These are phyloP conservation scores for Lagenidium giganteum DNA, from an alignment of 352 stramenopile genomes.

Conservation along the genomic window DNA sequence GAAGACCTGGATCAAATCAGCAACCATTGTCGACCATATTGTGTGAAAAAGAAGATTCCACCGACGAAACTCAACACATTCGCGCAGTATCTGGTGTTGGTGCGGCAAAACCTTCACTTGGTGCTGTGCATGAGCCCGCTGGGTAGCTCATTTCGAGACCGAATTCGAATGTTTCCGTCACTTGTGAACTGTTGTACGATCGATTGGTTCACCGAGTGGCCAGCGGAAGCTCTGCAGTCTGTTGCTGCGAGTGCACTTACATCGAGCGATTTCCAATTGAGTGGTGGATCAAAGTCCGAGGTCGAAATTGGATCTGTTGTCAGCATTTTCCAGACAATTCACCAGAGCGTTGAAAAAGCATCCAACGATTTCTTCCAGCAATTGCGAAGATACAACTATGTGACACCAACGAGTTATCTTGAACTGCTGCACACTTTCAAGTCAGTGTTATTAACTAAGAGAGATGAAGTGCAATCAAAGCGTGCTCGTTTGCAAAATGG, in stretches of 20 bases:
- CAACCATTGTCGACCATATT: slow-evolving; percentile 79
- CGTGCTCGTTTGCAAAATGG: slow-evolving; percentile 78
- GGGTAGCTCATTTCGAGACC: slow-evolving; percentile 79
- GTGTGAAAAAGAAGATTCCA: slow-evolving; percentile 78
- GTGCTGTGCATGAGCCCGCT: slow-evolving; percentile 89
- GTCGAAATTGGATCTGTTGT: slow-evolving; percentile 31
- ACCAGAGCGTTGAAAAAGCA: slow-evolving; percentile 78
- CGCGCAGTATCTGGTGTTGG: slow-evolving; percentile 84
- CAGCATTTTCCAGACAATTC: slow-evolving; percentile 68
- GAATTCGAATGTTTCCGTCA: slow-evolving; percentile 85
- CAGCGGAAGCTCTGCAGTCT: slow-evolving; percentile 59
- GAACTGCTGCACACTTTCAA: slow-evolving; percentile 89
- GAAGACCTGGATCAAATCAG: slow-evolving; percentile 90
- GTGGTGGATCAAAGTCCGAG: slow-evolving; percentile 2
- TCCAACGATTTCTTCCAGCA: slow-evolving; percentile 77
- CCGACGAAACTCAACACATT: slow-evolving; percentile 93
- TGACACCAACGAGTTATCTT: slow-evolving; percentile 89
- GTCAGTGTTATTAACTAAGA: slow-evolving; percentile 68
- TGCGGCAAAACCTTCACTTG: slow-evolving; percentile 86
- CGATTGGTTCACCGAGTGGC: slow-evolving; percentile 81
- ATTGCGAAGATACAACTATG: slow-evolving; percentile 87
- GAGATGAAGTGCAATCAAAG: slow-evolving; percentile 80
- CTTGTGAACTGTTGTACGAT: slow-evolving; percentile 81
- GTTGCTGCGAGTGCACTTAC: slow-evolving; percentile 48
- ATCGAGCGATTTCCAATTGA: slow-evolving; percentile 46